Evolutionary conservation across 2,329 filamentous ascomycete genomes (phyloP), one percentile per base, ranked within the genome.

Genomic region (Ascosphaera aggregata): DNA sequence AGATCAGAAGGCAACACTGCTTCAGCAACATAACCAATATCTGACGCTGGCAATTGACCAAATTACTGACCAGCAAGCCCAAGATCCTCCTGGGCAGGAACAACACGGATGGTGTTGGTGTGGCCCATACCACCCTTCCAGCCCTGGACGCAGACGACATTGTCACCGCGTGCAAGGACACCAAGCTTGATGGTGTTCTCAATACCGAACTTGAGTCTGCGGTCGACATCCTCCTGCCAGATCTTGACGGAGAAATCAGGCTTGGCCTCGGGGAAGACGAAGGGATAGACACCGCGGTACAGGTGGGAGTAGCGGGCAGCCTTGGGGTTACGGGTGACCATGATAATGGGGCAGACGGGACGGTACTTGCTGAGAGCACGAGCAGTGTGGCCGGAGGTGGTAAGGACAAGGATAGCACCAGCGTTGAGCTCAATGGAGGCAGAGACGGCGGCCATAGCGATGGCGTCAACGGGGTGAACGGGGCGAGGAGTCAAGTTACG

Each of bases 191-290:
- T 72, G 50, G 82, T 89, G 56, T 84, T 73, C 56, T 71, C 66
- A 58, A 98, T 81, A 58, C 81, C 89, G 85, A 86, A 98, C 71
- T 86, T 93, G 61, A 98, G 81, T 56, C 89, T 82, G 58, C 76
- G 74, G 64, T 98, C 89, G 50, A 98, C 89, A 62, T 98, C 86
- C 67, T 95, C 84, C 66, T 98, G 89, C 89, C 89, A 98, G 64
- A 91, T 85, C 53, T 78, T 73, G 61, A 78, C 72, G 58, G 69
- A 71, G 63, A 95, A 98, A 66, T 98, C 82, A 50, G 89, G 89
- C 75, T 95, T 95, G 51, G 66, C 63, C 66, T 93, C 80, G 40
- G 77, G 72, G 70, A 94, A 95, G 53, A 79, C 69, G 78, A 98
- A 98, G 42, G 89, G 89, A 58, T 94, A 98, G 45, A 98, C 86